phyloP scores from a whole-genome alignment of 805 yeast genomes.

The Sporopachydermia quercuum region DNA sequence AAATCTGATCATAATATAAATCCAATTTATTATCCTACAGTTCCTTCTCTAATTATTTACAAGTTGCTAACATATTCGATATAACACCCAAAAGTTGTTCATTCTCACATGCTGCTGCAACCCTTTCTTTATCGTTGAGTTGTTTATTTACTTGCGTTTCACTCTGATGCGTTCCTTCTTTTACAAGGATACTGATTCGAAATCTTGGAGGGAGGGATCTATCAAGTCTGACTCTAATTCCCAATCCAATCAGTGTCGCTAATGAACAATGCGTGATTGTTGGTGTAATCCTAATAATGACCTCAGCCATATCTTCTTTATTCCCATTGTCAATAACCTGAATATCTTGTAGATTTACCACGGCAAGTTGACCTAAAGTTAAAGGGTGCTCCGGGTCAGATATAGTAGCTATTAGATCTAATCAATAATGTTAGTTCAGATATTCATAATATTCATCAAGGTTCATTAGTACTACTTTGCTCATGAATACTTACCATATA shows the following conservation, averaged over 20 bases:
- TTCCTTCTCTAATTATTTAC: conserved; percentile 30
- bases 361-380: conserved; percentile 86
- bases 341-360: conserved; percentile 76
- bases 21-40: too few species aligned
- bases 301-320: conserved; percentile 47
- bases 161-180: conserved; percentile 90
- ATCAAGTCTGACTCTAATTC: conserved; percentile 82
- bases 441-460: background rate
- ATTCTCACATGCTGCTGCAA: conserved; percentile 97
- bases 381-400: conserved; percentile 98
- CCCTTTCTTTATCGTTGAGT: conserved; percentile 91
- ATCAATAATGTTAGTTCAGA: background rate
- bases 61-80: conserved; percentile 79
- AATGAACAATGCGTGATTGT: conserved; percentile 95
- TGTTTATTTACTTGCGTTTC: conserved; percentile 94
- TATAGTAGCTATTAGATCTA: conserved; percentile 58
- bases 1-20: too few species aligned
- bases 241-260: conserved; percentile 91
- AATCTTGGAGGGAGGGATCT: conserved; percentile 76
- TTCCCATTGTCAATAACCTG: conserved; percentile 45
- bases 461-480: too few species aligned
- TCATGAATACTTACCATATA: conserved; percentile 39
- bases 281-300: conserved; percentile 78
- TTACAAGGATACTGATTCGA: conserved; percentile 63
- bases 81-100: conserved; percentile 84